phyloP scores from a whole-genome alignment of 2,329 filamentous ascomycete species.

The Cadophora gregata region DNA sequence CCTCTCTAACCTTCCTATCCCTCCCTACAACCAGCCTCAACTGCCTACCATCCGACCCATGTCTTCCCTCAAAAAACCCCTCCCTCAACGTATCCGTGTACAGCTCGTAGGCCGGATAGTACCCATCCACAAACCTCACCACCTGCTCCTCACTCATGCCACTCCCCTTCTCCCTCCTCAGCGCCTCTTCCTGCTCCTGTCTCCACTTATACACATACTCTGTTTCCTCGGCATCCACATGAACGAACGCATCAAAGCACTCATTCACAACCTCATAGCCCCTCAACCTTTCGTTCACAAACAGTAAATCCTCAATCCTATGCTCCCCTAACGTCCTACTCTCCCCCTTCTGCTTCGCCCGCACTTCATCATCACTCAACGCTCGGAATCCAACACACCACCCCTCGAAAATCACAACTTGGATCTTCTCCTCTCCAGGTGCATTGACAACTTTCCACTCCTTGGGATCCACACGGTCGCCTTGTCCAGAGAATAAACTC shows the following conservation, averaged over 20 bases:
- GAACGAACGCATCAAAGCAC: slow-evolving; percentile 66
- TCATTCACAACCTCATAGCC: slow-evolving; percentile 65
- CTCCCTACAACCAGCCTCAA: slow-evolving; percentile 56
- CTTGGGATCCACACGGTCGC: slow-evolving; percentile 61
- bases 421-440: slow-evolving; percentile 37
- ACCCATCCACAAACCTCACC: slow-evolving; percentile 67
- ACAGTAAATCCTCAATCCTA: slow-evolving; percentile 58
- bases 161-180: slow-evolving; percentile 59
- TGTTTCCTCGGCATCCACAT: slow-evolving; percentile 67
- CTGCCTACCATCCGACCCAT: slow-evolving; percentile 50
- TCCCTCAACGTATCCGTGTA: slow-evolving; percentile 55
- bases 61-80: slow-evolving; percentile 51
- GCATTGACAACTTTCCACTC: slow-evolving; percentile 56
- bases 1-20: slow-evolving; percentile 51
- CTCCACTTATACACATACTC: slow-evolving; percentile 72
- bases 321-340: slow-evolving; percentile 55
- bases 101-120: slow-evolving; percentile 61
- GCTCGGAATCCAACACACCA: slow-evolving; percentile 75
- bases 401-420: slow-evolving; percentile 72
- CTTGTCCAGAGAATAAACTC: slow-evolving; percentile 64
- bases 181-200: slow-evolving; percentile 65
- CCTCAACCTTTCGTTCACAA: slow-evolving; percentile 63
- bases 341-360: slow-evolving; percentile 48
- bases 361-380: slow-evolving; percentile 53
- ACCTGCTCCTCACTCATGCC: slow-evolving; percentile 74